Evolutionary conservation across 257 asterid species (phyloP), one percentile per base, ranked within the genome.

Genomic region (Penstemon newberryi): DNA sequence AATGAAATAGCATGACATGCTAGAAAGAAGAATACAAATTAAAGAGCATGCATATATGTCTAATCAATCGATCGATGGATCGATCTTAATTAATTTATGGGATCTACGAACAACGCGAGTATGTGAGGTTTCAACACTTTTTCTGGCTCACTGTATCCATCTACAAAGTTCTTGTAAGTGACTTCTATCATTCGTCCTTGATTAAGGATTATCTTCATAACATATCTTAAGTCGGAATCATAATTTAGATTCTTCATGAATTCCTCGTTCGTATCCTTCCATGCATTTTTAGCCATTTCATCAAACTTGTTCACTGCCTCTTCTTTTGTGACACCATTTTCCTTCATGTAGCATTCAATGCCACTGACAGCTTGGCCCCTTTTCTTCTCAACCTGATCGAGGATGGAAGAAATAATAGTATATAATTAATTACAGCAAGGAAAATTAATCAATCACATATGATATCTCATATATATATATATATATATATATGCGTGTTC

Each of bases 201-300:
- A 51, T 67, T 67, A 7, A 72, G 13, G n/a, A 72, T 63, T 9
- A 63, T 33, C n/a, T 15, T 41, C 12, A 71, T 18, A 45, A 65
- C 60, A 5, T 69, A 69, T 51, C 60, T 39, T 0, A 73, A 36
- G n/a, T n/a, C n/a, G n/a, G n/a, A n/a, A n/a, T n/a, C n/a, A 12
- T 59, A n/a, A 5, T 69, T 60, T 3, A 64, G 50, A 7, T 59
- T 66, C 36, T 53, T 58, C 1, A 73, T 49, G 5, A 64, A 57
- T 49, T 65, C 82, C 51, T 65, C 68, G 44, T 74, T 78, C 6
- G 71, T 69, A 58, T 73, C 76, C 44, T 69, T 73, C 76, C 78
- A 73, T 1, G 76, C 66, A 42, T 41, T 36, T 12, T 36, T 38
- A 2, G 62, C 67, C 7, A 63, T n/a, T 44, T 73, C 70, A 4